Conservation (phyloP, 805 yeast genomes). For the Kodamaea fukazawae region DNA sequence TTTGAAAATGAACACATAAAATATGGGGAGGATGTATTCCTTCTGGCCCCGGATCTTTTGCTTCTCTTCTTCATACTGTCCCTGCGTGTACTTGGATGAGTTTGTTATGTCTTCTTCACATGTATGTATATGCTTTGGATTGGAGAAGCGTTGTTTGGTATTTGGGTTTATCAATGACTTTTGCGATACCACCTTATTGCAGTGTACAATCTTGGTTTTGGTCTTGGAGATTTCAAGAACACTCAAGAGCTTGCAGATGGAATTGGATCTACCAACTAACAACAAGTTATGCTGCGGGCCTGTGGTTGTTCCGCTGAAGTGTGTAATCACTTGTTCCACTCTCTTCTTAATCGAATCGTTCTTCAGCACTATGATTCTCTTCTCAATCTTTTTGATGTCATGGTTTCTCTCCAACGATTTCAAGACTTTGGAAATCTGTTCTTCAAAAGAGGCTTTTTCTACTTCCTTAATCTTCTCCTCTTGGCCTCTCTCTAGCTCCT, state of each 20-base stretch:
- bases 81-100: slow-evolving; percentile 5
- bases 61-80: slow-evolving; percentile 11
- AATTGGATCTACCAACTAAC: slow-evolving; percentile 18
- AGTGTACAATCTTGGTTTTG: slow-evolving; percentile 13
- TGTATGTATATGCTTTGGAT: too few species aligned
- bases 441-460: slow-evolving; percentile 1
- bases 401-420: neutral
- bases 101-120: neutral
- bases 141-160: neutral
- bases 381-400: neutral
- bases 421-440: neutral
- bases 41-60: slow-evolving; percentile 21
- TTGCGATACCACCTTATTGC: slow-evolving; percentile 16
- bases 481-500: slow-evolving; percentile 1
- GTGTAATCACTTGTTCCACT: slow-evolving; percentile 11
- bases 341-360: slow-evolving; percentile 17
- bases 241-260: slow-evolving; percentile 18
- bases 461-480: neutral
- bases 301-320: slow-evolving; percentile 1
- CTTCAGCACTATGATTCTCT: slow-evolving; percentile 14
- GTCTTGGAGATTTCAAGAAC: slow-evolving; percentile 21
- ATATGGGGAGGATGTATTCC: slow-evolving; percentile 19
- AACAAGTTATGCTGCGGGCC: slow-evolving; percentile 12
- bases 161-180: slow-evolving; percentile 14
- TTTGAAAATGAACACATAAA: slow-evolving; percentile 16